A percentile compares a stretch with the other conserved stretches of the same genome.
Evolutionary conservation across 306 rosid genomes (phyloP).

Genomic region (Glycine soja): DNA sequence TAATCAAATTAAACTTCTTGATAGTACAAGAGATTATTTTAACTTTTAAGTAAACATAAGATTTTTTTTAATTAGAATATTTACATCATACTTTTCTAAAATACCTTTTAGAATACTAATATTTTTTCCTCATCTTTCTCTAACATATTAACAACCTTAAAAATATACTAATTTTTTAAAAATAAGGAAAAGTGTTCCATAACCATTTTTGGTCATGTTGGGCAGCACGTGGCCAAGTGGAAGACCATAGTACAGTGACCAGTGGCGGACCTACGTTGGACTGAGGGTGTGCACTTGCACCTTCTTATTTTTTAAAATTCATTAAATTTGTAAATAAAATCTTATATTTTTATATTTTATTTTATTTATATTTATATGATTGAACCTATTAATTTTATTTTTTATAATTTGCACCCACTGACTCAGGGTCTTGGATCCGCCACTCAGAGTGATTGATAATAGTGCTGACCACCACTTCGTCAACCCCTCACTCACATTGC

Average conservation of each 20-base stretch:
- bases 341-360: too few species aligned
- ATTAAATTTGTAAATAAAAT: too few species aligned
- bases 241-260: neutral
- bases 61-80: neutral
- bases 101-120: neutral
- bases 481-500: too few species aligned
- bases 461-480: too few species aligned
- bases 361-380: too few species aligned
- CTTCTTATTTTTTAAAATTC: too few species aligned
- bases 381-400: too few species aligned
- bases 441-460: too few species aligned
- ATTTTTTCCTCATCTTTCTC: neutral
- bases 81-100: neutral
- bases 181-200: neutral
- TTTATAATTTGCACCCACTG: too few species aligned
- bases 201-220: neutral
- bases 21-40: neutral
- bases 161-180: neutral
- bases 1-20: neutral
- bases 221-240: neutral
- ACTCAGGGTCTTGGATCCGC: too few species aligned
- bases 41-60: neutral
- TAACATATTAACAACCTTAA: neutral
- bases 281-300: too few species aligned
- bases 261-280: too few species aligned